Evolutionary conservation across 768 basidiomycete genomes (phyloP), one percentile per base, ranked within the genome.

Genomic region (Pisolithus sp.): DNA sequence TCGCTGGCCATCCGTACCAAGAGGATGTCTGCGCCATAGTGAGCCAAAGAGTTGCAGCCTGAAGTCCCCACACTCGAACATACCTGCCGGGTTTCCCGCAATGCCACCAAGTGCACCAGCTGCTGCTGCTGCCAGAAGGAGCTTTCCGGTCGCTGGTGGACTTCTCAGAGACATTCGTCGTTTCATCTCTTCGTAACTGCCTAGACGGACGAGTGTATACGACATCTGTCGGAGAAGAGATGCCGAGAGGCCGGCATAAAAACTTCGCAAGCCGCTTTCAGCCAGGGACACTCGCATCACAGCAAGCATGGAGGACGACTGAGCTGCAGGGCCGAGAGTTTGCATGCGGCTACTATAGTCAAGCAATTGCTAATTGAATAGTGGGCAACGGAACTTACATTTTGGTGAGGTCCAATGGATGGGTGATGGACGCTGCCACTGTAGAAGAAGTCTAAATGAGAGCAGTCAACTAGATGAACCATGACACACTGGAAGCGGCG

Each of bases 1-100:
- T 95, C 92, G 58, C 87, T 92, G 23, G 90, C 91, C 92, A 95
- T 95, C 49, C 92, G 75, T 13, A 90, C 83, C 40, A 91, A 71
- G 7, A 89, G 59, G 49, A 90, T 82, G 64, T 90, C 88, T 79
- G 55, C 49, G 41, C 38, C 34, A n/a, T 52, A 47, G 51, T 39
- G 21, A 51, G 18, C 52, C 8, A 51, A 23, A 37, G 8, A 18
- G 18, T 5, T 10, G n/a, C 18, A 4, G 12, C 4, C 30, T 13
- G 7, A 42, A 23, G 26, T 24, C 38, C 23, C 17, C 17, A 38
- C 41, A 4, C 4, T 15, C 10, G 13, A 21, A 45, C 43, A 20
- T n/a, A 79, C 85, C 85, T 60, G 85, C 86, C 31, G 91, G 91
- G 61, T 93, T 94, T 4, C 92, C 92, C 3, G 85, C 84, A 39